Evolutionary conservation across 1,284 basidiomycete genomes (phyloP), one percentile per base, ranked within the genome.

Genomic region (Rhodotorula sp.): DNA sequence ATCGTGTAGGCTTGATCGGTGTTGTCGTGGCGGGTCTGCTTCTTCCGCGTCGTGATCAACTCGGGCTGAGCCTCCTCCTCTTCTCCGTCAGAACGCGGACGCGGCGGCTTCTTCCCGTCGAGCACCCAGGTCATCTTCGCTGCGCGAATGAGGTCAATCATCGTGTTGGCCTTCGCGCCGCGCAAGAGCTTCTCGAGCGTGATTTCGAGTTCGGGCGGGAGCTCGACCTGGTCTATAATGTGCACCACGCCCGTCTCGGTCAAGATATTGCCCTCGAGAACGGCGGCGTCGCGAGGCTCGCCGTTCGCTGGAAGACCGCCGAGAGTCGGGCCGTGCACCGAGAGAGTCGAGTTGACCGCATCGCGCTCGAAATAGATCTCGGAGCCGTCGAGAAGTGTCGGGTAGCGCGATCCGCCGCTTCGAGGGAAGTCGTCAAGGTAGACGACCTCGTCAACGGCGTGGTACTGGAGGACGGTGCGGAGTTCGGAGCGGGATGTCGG

Each of bases 241-340:
- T 99, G 95, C 57, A 98, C 86, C 28, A 91, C 92, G 20, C 96
- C 95, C 3, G 94, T 97, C 72, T 87, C 84, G 0, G 94, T 95
- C 63, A 92, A 85, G 48, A 87, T 82, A 78, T 98, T 87, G 2
- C 72, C 72, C 31, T 79, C 77, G 26, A 79, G 75, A 53, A 84
- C 70, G 24, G 18, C 54, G 13, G 74, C 76, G n/a, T 68, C 64
- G 37, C 71, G 51, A 26, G 48, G 63, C 51, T 77, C 76, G 44
- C 77, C 77, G 63, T 77, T 77, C 6, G 73, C 76, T 0, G 76
- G 73, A 3, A 89, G 89, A 20, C 90, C 90, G 51, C 89, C 89
- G 8, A 77, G 59, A 5, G 76, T 77, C 31, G 77, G 78, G 0
- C 77, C 77, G 40, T 77, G 73, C 0, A 76, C 63, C 16, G 65